These are phyloP conservation scores for Gamarada debralockiae DNA, from an alignment of 495 filamentous ascomycete genomes.

Conservation along the genomic window DNA sequence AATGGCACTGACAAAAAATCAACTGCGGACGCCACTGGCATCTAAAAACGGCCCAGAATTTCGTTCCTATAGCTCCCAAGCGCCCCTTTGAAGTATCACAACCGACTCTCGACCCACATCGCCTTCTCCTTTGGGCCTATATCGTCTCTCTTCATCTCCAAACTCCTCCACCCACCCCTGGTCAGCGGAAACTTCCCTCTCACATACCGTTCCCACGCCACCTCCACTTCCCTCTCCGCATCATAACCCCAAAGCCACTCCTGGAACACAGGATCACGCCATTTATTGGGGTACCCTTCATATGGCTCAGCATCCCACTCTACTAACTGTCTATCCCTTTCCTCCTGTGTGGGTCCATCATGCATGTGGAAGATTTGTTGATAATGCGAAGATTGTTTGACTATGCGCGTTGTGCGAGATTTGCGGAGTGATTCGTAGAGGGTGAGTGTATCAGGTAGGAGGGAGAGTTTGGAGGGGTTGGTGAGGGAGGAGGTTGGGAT, in stretches of 20 bases:
- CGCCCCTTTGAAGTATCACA: too few species aligned
- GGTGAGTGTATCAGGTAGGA: slow-evolving; percentile 37
- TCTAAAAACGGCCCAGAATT: too few species aligned
- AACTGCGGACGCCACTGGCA: too few species aligned
- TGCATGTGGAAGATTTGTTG: slow-evolving; percentile 51
- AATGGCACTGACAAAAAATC: too few species aligned
- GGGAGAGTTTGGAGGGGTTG: not conserved
- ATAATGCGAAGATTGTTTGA: slow-evolving; percentile 44
- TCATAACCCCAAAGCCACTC: slow-evolving; percentile 53
- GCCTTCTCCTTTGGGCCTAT: too few species aligned
- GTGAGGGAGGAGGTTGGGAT: slow-evolving; percentile 34
- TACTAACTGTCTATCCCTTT: slow-evolving; percentile 41
- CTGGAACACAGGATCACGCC: slow-evolving; percentile 49
- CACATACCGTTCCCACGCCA: slow-evolving; percentile 30
- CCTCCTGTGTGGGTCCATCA: slow-evolving; percentile 45
- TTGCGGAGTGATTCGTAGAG: slow-evolving; percentile 53
- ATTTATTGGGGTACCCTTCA: slow-evolving; percentile 44
- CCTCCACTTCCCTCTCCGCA: slow-evolving; percentile 44
- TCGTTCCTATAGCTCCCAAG: too few species aligned
- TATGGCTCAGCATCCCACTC: slow-evolving; percentile 33
- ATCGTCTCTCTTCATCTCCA: too few species aligned
- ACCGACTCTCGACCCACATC: too few species aligned
- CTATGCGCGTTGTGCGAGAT: slow-evolving; percentile 45
- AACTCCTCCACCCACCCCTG: not conserved
- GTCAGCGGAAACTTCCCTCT: not conserved